Evolutionary conservation across 768 basidiomycete species (phyloP).

Genomic region (Vishniacozyma victoriae): DNA sequence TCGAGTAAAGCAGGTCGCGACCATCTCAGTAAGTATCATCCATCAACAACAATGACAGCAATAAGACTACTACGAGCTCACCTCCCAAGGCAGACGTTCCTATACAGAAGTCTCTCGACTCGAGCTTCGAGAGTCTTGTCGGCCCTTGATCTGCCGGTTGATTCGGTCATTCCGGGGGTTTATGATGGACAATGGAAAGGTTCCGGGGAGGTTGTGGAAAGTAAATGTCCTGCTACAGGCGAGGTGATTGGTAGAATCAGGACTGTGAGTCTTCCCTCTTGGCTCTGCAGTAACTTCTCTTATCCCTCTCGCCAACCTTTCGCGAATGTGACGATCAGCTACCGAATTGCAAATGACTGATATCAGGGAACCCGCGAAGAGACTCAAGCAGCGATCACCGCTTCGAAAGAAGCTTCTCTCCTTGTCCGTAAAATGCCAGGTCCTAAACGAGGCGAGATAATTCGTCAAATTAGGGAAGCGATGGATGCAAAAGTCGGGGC

Average conservation of each 20-base stretch:
- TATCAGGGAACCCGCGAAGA: conserved; percentile 67
- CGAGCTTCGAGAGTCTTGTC: conserved; percentile 28
- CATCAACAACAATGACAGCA: too few species aligned
- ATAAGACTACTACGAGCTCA: too few species aligned
- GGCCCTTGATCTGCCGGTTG: conserved; percentile 28
- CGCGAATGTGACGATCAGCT: background rate
- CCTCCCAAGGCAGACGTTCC: too few species aligned
- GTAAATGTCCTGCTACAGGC: conserved; percentile 73
- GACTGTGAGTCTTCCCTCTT: conserved; percentile 53
- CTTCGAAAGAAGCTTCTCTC: conserved; percentile 66
- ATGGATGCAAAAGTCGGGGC: conserved; percentile 63
- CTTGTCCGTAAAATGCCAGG: conserved; percentile 72
- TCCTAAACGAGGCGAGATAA: conserved; percentile 77
- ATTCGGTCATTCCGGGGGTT: conserved; percentile 25
- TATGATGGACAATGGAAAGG: conserved; percentile 42
- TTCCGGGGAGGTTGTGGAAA: conserved; percentile 22
- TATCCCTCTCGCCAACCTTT: background rate
- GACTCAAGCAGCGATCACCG: conserved; percentile 61
- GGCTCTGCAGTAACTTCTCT: background rate
- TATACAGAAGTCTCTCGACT: too few species aligned
- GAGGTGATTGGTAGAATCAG: conserved; percentile 71
- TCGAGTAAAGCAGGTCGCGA: too few species aligned
- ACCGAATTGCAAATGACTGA: background rate
- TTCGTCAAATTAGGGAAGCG: conserved; percentile 80
- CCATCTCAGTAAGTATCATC: too few species aligned